Base-by-base conservation (phyloP, 495 filamentous ascomycete species). In the Venustampulla echinocandica region DNA sequence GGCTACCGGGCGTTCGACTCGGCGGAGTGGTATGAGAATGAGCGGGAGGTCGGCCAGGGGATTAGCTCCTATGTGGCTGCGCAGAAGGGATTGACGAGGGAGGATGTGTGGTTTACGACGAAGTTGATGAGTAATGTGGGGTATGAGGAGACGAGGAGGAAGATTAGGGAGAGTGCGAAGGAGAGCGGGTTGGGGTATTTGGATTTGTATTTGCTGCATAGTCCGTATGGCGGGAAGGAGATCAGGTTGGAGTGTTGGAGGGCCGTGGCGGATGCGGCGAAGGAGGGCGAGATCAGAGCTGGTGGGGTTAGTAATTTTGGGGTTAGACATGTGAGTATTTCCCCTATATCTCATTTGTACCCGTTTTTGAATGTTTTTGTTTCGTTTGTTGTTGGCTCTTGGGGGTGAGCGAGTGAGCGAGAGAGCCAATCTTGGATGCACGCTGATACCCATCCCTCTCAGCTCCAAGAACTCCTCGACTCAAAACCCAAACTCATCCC, bases 231-330 rank as follows among this genome's bases (percentile, higher is more conserved):
- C 33, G 79, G 80, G n/a, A 69, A 68, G 10, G 61, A 62, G 18
- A 66, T 53, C 10, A 67, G 81, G 25, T 67, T 79, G 48, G 79
- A 70, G 10, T 73, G 73, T 10, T 87, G 82, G 82, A 67, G 67
- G 41, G 83, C 78, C n/a, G 64, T 81, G 3, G 75, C 74, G 14
- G 78, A 81, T 56, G 73, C 74, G 2, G 73, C 79, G 10, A 65
- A 77, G 42, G 77, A 67, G 25, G 81, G 81, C 5, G 81, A 81
- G 56, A 69, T 84, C 10, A 68, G 74, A 47, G 70, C 62, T 25
- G 81, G 84, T 51, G 82, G 82, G 6, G 73, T 85, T 4, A 74
- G 67, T 50, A 85, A 85, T 58, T 85, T 80, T 51, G 82, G 80
- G 0, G 74, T 84, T 21, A 70, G 74, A 35, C 82, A 86, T 63